A percentile compares a stretch with the other conserved stretches of the same genome.
Evolutionary conservation across 352 stramenopile species (phyloP).

Genomic region (Phytophthora tubulina): DNA sequence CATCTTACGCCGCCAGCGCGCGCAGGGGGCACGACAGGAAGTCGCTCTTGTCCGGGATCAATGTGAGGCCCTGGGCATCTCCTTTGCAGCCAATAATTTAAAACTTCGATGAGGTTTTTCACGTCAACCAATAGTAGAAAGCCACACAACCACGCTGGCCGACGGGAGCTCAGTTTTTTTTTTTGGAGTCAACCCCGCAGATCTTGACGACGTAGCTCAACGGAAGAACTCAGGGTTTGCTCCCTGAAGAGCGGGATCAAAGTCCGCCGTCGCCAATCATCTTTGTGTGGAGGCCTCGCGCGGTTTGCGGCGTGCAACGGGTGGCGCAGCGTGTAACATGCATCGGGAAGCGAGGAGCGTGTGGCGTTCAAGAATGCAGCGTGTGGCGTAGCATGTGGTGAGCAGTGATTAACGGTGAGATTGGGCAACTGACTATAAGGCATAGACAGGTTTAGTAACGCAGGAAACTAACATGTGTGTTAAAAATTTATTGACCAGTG

Average conservation of each 20-base stretch:
- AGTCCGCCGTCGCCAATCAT: neutral
- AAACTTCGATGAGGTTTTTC: too few species aligned
- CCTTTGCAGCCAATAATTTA: neutral
- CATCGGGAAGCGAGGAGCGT: neutral
- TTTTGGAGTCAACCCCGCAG: neutral
- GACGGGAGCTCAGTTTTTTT: too few species aligned
- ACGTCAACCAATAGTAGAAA: too few species aligned
- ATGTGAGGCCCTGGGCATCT: conserved; percentile 36
- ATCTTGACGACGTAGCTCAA: neutral
- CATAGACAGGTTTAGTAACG: neutral
- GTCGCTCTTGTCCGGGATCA: conserved; percentile 35
- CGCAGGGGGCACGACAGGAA: conserved; percentile 35
- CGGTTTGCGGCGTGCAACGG: neutral
- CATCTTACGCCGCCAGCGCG: conserved; percentile 25
- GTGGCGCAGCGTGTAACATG: neutral
- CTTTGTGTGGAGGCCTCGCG: neutral
- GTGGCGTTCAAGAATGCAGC: too few species aligned
- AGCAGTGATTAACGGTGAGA: too few species aligned
- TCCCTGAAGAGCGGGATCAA: neutral
- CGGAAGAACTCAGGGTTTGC: neutral
- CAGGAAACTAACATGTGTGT: neutral
- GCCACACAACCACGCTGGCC: too few species aligned
- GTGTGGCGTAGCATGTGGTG: too few species aligned
- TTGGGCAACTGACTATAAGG: too few species aligned
- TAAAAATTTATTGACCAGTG: neutral